Conservation (phyloP, 208 protist species). For the Leishmania braziliensis region DNA sequence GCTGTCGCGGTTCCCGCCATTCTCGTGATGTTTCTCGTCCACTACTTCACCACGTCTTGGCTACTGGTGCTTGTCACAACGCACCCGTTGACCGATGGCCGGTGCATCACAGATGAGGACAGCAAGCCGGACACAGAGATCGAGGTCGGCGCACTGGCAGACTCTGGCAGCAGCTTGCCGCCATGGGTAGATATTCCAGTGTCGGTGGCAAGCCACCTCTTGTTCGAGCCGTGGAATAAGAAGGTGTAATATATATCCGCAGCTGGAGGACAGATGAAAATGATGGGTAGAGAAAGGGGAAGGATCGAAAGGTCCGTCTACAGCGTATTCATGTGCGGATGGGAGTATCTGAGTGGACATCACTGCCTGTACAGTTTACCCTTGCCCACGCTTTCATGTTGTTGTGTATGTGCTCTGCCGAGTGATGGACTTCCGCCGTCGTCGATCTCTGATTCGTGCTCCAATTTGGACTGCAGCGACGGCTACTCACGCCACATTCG, state of each 20-base stretch:
- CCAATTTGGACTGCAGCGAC: not conserved
- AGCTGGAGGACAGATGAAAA: too few species aligned
- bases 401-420: not conserved
- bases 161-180: slow-evolving; percentile 65
- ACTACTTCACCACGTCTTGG: slow-evolving; percentile 70
- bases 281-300: not conserved
- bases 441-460: not conserved
- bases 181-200: slow-evolving; percentile 87
- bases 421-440: not conserved
- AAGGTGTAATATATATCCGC: slow-evolving; percentile 22
- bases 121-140: slow-evolving; percentile 55
- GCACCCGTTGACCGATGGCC: slow-evolving; percentile 72
- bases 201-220: slow-evolving; percentile 63
- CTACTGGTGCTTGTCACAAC: slow-evolving; percentile 71
- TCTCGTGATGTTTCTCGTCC: slow-evolving; percentile 75
- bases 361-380: not conserved
- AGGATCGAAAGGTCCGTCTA: not conserved
- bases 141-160: slow-evolving; percentile 52
- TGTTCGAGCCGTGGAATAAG: slow-evolving; percentile 86
- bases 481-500: not conserved
- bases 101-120: slow-evolving; percentile 75
- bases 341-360: not conserved
- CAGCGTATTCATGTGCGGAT: not conserved
- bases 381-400: not conserved
- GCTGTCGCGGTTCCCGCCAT: slow-evolving; percentile 81